A percentile compares a stretch with the other conserved stretches of the same genome.
Conservation (phyloP, 495 filamentous ascomycete genomes). For the Talaromyces proteolyticus region DNA sequence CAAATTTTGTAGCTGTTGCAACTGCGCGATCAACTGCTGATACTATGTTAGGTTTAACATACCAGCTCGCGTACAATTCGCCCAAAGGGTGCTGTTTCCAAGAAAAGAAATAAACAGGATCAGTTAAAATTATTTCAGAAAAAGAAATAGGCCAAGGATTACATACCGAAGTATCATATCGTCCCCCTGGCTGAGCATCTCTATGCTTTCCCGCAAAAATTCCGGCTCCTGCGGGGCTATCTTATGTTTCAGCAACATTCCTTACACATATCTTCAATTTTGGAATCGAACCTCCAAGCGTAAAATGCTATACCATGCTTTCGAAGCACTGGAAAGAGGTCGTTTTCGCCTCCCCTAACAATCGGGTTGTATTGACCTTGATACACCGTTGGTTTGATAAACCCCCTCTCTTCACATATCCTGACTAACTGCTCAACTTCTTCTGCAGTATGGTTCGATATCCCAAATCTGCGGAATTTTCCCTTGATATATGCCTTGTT, state of each 20-base stretch:
- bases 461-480: slow-evolving; percentile 33
- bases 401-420: slow-evolving; percentile 34
- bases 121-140: background rate
- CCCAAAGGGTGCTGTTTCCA: slow-evolving; percentile 12
- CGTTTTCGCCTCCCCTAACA: slow-evolving; percentile 29
- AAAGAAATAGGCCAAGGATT: background rate
- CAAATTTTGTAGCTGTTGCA: slow-evolving; percentile 13
- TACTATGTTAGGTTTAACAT: slow-evolving; percentile 11
- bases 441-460: slow-evolving; percentile 37
- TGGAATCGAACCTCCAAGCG: slow-evolving; percentile 32
- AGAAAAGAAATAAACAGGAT: background rate
- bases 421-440: slow-evolving; percentile 37
- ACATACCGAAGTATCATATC: slow-evolving; percentile 3
- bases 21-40: slow-evolving; percentile 6
- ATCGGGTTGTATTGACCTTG: slow-evolving; percentile 45
- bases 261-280: slow-evolving; percentile 24
- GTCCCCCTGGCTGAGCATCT: background rate
- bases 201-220: slow-evolving; percentile 4
- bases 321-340: slow-evolving; percentile 38
- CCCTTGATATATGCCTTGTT: slow-evolving; percentile 29
- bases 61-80: slow-evolving; percentile 10
- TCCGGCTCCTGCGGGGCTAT: background rate
- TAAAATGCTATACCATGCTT: slow-evolving; percentile 38
- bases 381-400: slow-evolving; percentile 39
- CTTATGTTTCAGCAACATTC: slow-evolving; percentile 8